These are phyloP conservation scores for Geotrichum klebahnii DNA, from an alignment of 1,139 yeast species.

Conservation along the genomic window DNA sequence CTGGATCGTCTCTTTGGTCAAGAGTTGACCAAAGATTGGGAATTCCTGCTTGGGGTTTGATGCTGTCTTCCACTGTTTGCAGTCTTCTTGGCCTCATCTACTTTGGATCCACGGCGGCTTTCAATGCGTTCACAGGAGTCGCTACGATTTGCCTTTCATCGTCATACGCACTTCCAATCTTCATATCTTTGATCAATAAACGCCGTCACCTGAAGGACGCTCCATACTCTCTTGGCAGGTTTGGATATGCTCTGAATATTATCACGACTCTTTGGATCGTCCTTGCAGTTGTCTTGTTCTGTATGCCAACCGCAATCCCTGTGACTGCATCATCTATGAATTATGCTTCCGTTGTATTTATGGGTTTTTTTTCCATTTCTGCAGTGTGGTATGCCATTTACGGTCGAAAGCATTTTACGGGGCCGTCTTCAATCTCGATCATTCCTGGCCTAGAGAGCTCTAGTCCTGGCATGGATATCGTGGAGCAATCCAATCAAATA, in stretches of 20 bases:
- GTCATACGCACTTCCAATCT: slow-evolving; percentile 75
- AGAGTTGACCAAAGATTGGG: slow-evolving; percentile 56
- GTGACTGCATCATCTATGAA: slow-evolving; percentile 21
- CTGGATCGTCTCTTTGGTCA: slow-evolving; percentile 60
- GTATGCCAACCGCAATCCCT: slow-evolving; percentile 23
- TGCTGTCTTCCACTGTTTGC: slow-evolving; percentile 62
- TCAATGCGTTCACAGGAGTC: slow-evolving; percentile 78
- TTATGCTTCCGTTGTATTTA: slow-evolving; percentile 22
- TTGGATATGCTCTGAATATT: slow-evolving; percentile 20
- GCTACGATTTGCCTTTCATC: slow-evolving; percentile 70
- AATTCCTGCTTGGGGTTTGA: slow-evolving; percentile 67
- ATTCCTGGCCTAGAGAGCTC: background rate
- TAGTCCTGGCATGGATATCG: background rate
- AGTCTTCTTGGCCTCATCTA: slow-evolving; percentile 60
- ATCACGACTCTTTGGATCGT: slow-evolving; percentile 21
- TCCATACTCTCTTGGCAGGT: slow-evolving; percentile 18
- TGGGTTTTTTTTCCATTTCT: slow-evolving; percentile 20
- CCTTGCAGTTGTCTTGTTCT: slow-evolving; percentile 21
- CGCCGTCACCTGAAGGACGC: slow-evolving; percentile 35
- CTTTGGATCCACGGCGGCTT: slow-evolving; percentile 65
- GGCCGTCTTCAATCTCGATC: slow-evolving; percentile 14
- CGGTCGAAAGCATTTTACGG: slow-evolving; percentile 22
- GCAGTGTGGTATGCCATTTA: slow-evolving; percentile 21
- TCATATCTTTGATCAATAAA: slow-evolving; percentile 56
- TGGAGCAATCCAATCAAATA: background rate